Percentiles rank a stretch among this genome's conserved stretches.
Conservation (phyloP, 371 early-diverging fungal species). For the Mortierella sp. region DNA sequence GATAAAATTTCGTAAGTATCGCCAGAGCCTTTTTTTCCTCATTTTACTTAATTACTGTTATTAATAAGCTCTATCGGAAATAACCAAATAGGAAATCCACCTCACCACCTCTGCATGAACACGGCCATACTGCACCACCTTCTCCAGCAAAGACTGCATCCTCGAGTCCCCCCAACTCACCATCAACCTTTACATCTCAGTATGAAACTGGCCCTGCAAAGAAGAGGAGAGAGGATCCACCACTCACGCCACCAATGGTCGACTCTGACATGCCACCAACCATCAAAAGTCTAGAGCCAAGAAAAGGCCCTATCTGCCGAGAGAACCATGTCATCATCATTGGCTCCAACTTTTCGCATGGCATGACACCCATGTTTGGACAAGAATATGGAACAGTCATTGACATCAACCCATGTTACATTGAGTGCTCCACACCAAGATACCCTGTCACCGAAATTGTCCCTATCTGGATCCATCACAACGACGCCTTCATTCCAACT, state of each 20-base stretch:
- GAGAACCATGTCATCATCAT: slow-evolving; percentile 55
- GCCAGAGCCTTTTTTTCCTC: no score
- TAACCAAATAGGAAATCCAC: slow-evolving; percentile 29
- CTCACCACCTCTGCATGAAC: slow-evolving; percentile 29
- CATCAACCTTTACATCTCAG: slow-evolving; percentile 19
- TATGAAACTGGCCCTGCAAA: slow-evolving; percentile 36
- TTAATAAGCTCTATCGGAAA: background rate
- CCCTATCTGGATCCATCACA: slow-evolving; percentile 40
- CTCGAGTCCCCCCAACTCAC: slow-evolving; percentile 47
- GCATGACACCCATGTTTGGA: slow-evolving; percentile 52
- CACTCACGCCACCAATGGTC: slow-evolving; percentile 38
- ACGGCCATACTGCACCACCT: slow-evolving; percentile 33
- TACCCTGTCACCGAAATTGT: slow-evolving; percentile 37
- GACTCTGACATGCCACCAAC: slow-evolving; percentile 39
- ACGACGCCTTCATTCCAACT: slow-evolving; percentile 31
- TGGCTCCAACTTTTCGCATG: slow-evolving; percentile 43
- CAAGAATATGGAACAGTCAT: slow-evolving; percentile 44
- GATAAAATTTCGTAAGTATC: slow-evolving; percentile 35
- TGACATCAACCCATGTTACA: slow-evolving; percentile 45
- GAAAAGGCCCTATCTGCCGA: slow-evolving; percentile 44
- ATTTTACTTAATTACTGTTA: background rate
- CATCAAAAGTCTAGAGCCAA: slow-evolving; percentile 41
- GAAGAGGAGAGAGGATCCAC: slow-evolving; percentile 44
- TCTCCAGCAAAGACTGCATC: slow-evolving; percentile 47
- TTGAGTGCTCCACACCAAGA: slow-evolving; percentile 40